phyloP scores from a whole-genome alignment of 2,329 filamentous ascomycete genomes.

The Periconia macrospinosa region DNA sequence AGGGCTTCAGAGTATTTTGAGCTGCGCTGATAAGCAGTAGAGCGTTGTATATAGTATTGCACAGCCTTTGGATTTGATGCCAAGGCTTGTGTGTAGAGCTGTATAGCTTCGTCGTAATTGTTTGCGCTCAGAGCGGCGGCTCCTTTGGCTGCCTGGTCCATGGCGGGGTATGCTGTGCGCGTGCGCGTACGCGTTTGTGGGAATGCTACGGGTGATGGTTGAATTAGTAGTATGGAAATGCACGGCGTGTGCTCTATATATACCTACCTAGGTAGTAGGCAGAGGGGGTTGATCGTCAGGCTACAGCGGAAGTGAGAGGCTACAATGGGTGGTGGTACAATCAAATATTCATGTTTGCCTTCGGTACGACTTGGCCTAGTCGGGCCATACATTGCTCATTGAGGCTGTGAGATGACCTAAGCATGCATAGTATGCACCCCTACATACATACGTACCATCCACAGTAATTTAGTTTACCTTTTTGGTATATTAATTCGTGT shows the following conservation, averaged over 20 bases:
- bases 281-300: not conserved
- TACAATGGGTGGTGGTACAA: not conserved
- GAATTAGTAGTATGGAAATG: no score
- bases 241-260: no score
- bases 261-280: no score
- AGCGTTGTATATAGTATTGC: slow-evolving; percentile 78
- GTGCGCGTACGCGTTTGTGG: not conserved
- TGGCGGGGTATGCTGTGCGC: slow-evolving; percentile 43
- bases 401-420: not conserved
- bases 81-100: slow-evolving; percentile 67
- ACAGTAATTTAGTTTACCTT: not conserved
- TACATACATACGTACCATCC: not conserved
- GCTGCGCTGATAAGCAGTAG: slow-evolving; percentile 73
- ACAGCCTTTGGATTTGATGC: slow-evolving; percentile 66
- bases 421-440: not conserved
- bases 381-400: no score
- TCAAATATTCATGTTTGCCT: not conserved
- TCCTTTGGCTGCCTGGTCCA: slow-evolving; percentile 60
- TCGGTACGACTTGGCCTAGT: not conserved
- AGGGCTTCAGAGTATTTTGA: slow-evolving; percentile 53
- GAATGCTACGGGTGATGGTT: not conserved
- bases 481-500: not conserved
- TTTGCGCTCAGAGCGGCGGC: slow-evolving; percentile 62
- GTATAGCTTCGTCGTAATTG: slow-evolving; percentile 69
- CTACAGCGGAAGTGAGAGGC: not conserved